A percentile compares a stretch with the other conserved stretches of the same genome.
Conservation (phyloP, 1,284 basidiomycete genomes). For the Prillingera fragicola region DNA sequence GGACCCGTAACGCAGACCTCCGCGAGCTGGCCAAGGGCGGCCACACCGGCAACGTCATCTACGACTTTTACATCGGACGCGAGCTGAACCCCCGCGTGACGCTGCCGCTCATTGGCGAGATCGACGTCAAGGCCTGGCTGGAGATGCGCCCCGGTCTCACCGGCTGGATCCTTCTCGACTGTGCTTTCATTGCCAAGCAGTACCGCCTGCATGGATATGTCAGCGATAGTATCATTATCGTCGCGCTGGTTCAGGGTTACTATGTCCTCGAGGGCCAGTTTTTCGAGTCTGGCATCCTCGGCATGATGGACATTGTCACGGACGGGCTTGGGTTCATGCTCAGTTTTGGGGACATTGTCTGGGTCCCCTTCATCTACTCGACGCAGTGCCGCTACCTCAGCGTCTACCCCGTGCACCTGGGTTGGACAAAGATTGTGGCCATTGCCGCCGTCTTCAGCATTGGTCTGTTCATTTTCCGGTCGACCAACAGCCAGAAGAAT, state of each 20-base stretch:
- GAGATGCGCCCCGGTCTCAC: conserved; percentile 16
- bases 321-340: conserved; percentile 11
- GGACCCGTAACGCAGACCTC: conserved; percentile 1
- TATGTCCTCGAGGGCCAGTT: conserved; percentile 9
- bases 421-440: background rate
- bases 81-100: conserved; percentile 9
- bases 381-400: conserved; percentile 6
- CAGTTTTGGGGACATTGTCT: conserved; percentile 5
- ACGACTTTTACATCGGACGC: conserved; percentile 9
- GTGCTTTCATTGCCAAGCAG: conserved; percentile 8
- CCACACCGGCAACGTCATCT: conserved; percentile 4
- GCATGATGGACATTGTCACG: conserved; percentile 9
- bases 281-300: conserved; percentile 3
- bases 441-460: conserved; percentile 7
- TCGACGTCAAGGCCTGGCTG: conserved; percentile 29
- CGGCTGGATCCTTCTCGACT: conserved; percentile 5
- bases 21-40: conserved; percentile 7
- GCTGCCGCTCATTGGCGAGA: conserved; percentile 5
- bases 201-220: conserved; percentile 5
- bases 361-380: conserved; percentile 10
- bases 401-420: conserved; percentile 10
- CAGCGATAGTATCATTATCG: conserved; percentile 7
- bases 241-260: conserved; percentile 2
- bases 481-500: conserved; percentile 7
- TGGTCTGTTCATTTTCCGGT: conserved; percentile 11